Evolutionary conservation across 2,329 filamentous ascomycete genomes (phyloP), one percentile per base, ranked within the genome.

Genomic region (Neophaeococcomyces mojaviensis): DNA sequence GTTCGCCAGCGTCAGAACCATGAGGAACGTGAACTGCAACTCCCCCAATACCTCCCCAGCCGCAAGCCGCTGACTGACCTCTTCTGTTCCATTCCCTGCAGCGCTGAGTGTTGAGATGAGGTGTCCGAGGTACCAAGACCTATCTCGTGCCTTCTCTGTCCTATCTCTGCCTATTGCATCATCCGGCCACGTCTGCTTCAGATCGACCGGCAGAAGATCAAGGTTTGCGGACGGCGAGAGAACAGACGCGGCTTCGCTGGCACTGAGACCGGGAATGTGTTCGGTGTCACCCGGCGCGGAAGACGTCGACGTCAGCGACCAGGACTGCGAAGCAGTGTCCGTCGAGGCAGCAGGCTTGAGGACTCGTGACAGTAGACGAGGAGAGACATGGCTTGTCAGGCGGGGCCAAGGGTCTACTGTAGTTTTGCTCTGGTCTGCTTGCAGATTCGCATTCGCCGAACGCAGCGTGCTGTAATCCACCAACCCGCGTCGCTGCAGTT

Each of bases 1-100:
- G 58, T 82, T 83, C 66, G 79, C 79, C 51, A 82, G 65, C 4
- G 77, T 80, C 48, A 82, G 57, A 2, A 79, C 68, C 74, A 79
- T 81, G 8, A 82, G 61, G 54, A 82, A 82, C 26, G 70, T 71
- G 55, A 82, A 79, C 53, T 82, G 77, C 45, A 82, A 56, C 55
- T 82, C 79, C 13, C 77, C 79, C 12, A 82, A 59, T 2, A 74
- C 43, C 34, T 70, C 61, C 5, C 49, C 44, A 49, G 69, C 67
- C 8, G 65, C 63, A 2, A 46, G 39, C 50, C 53, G 44, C 43
- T 32, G 43, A 4, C 26, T 7, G 4, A 39, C 19, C 30, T 30
- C 34, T 13, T 26, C 43, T n/a, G 28, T 10, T 6, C 24, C 35
- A 68, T 60, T 41, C 62, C 59, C 32, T 52, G 53, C 47, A 2